Conservation (phyloP, 805 yeast species). For the Candida nemodendra region DNA sequence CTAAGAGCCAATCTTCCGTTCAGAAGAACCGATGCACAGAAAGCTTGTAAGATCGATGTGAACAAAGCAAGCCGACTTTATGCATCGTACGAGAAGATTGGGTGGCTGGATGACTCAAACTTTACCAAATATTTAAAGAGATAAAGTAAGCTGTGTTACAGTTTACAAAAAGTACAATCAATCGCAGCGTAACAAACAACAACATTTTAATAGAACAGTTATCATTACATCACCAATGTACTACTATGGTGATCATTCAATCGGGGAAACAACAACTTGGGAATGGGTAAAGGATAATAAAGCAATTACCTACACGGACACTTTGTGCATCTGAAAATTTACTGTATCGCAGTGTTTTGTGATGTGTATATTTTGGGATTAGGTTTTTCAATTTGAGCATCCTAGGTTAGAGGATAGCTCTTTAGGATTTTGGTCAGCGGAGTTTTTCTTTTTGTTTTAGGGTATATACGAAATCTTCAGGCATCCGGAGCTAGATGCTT, state of each 20-base stretch:
- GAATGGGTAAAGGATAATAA: too few species aligned
- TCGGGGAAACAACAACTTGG: not conserved
- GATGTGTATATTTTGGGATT: too few species aligned
- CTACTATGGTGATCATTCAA: not conserved
- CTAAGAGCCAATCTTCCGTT: conserved; percentile 70
- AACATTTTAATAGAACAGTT: not conserved
- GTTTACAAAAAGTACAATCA: not conserved
- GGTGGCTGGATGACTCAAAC: conserved; percentile 82
- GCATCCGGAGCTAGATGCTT: too few species aligned
- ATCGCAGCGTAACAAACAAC: not conserved
- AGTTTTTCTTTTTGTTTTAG: too few species aligned
- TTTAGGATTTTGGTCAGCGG: too few species aligned
- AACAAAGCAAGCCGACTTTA: conserved; percentile 90
- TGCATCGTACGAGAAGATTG: conserved; percentile 88
- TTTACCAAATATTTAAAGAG: conserved; percentile 38
- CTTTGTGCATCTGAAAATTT: too few species aligned
- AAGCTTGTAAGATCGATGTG: conserved; percentile 95
- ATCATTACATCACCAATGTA: not conserved
- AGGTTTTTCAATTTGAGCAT: too few species aligned
- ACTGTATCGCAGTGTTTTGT: too few species aligned
- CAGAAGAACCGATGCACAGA: conserved; percentile 96
- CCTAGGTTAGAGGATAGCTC: too few species aligned
- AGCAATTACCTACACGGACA: too few species aligned
- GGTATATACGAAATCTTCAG: too few species aligned
- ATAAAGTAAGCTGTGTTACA: conserved; percentile 1